Evolutionary conservation across 441 rosid species (phyloP).

Genomic region (Lepidium campestre): DNA sequence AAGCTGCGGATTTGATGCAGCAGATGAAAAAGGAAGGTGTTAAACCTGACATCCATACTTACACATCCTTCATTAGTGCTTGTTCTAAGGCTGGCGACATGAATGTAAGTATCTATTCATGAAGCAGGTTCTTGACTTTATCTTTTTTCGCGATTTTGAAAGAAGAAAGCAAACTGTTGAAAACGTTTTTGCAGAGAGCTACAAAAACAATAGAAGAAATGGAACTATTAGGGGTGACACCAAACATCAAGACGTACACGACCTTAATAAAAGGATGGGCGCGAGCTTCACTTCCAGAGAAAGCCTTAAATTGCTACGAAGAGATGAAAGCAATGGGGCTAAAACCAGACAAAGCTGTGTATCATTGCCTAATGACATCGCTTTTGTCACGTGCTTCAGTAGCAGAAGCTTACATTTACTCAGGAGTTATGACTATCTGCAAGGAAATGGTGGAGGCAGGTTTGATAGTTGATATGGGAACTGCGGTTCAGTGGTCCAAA

Average conservation of each 20-base stretch:
- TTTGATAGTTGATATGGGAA: slow-evolving; percentile 88
- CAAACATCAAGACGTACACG: slow-evolving; percentile 87
- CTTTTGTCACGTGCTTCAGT: slow-evolving; percentile 76
- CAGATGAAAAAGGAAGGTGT: slow-evolving; percentile 88
- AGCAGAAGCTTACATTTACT: slow-evolving; percentile 66
- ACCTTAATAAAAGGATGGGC: slow-evolving; percentile 98
- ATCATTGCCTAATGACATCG: slow-evolving; percentile 87
- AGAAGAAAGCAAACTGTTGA: neutral
- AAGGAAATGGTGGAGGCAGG: slow-evolving; percentile 72
- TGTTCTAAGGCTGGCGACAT: slow-evolving; percentile 97
- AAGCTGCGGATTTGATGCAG: slow-evolving; percentile 92
- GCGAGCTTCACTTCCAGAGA: slow-evolving; percentile 87
- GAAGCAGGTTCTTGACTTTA: neutral
- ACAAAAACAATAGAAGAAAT: slow-evolving; percentile 60
- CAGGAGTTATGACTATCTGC: slow-evolving; percentile 54
- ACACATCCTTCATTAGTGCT: slow-evolving; percentile 90
- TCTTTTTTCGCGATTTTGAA: neutral
- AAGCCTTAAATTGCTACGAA: slow-evolving; percentile 74
- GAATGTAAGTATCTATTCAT: slow-evolving; percentile 46
- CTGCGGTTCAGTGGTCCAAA: slow-evolving; percentile 91
- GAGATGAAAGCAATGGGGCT: slow-evolving; percentile 73
- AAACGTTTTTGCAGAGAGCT: slow-evolving; percentile 58
- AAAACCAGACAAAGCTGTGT: slow-evolving; percentile 82
- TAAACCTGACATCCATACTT: slow-evolving; percentile 84
- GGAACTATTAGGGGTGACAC: slow-evolving; percentile 59